Base-by-base conservation (phyloP, 208 protist genomes). In the Blechomonas ayalai region DNA sequence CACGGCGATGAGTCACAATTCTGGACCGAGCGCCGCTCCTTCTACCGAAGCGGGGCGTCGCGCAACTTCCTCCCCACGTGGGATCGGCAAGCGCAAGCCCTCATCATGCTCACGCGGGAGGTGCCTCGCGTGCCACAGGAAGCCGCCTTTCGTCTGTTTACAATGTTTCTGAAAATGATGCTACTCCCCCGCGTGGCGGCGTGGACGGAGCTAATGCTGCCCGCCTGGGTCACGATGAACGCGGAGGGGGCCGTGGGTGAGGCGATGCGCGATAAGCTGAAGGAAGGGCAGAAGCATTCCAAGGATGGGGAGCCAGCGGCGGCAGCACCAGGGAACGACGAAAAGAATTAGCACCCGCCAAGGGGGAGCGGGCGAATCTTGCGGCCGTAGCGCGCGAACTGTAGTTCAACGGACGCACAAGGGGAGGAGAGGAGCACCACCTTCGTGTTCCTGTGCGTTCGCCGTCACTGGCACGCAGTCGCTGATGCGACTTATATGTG, bases 1-100 rank as follows among this genome's bases (percentile, higher is more conserved):
- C 84, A 93, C 65, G 78, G 73, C 9, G 84, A 93, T 46, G 80
- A 93, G 39, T 81, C 90, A 31, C 24, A 3, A 0, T 93, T 90
- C 44, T 93, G 81, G 78, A 59, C 52, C 0, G 71, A 64, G 22
- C 73, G 77, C 9, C 80, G 81, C 9, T 44, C 59, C 32, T 93
- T 86, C 43, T 86, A 88, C 55, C 56, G 66, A 3, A 44, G 59
- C 23, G 52, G 63, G 7, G 61, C 56, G 18, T 50, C 38, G 12
- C 39, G 48, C 15, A 52, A 33, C 23, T 84, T 75, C 41, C 75
- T 75, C 25, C 80, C 84, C 4, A 66, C 52, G 4, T 93, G 80
- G 81, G 84, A 93, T 36, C 69, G 84, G 0, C 63, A 77, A 49
- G 80, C 84, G 19, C 84, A 93, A 49, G 63, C 69, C 28, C 66